phyloP scores from a whole-genome alignment of 2,329 filamentous ascomycete species.

The Fusarium devonianum region DNA sequence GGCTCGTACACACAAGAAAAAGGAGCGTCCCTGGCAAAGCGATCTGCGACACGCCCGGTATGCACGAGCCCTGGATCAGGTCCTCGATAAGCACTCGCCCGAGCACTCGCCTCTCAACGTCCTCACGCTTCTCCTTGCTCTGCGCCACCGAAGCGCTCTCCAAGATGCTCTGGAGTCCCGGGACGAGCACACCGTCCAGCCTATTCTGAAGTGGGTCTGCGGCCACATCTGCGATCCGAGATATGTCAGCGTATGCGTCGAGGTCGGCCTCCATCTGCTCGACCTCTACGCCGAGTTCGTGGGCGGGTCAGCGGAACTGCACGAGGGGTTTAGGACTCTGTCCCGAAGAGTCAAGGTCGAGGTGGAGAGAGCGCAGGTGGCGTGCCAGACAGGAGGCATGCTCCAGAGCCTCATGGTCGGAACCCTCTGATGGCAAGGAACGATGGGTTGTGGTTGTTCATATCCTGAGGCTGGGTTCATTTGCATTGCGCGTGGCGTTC shows the following conservation, averaged over 20 bases:
- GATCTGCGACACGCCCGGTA: constrained; percentile 83
- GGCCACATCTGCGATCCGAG: constrained; percentile 83
- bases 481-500: constrained; percentile 42
- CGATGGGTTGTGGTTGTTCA: constrained; percentile 19
- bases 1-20: constrained; percentile 57
- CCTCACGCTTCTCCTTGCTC: constrained; percentile 80
- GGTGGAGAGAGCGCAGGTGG: constrained; percentile 83
- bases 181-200: constrained; percentile 81
- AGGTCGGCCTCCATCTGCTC: constrained; percentile 81
- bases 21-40: constrained; percentile 79
- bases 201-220: constrained; percentile 83
- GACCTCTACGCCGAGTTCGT: constrained; percentile 88
- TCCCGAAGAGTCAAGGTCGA: constrained; percentile 76
- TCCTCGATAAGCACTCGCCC: constrained; percentile 63
- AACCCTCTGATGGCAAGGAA: constrained; percentile 33
- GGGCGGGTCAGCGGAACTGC: constrained; percentile 75
- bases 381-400: constrained; percentile 86
- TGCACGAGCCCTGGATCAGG: constrained; percentile 77
- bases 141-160: constrained; percentile 87
- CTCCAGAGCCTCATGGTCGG: constrained; percentile 69
- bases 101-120: constrained; percentile 68
- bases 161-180: constrained; percentile 80
- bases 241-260: constrained; percentile 80
- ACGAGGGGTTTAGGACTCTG: constrained; percentile 72
- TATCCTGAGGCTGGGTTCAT: constrained; percentile 37